A percentile compares a stretch with the other conserved stretches of the same genome.
These are phyloP conservation scores for Alternaria viburni DNA, from an alignment of 2,329 filamentous ascomycete genomes.

Conservation along the genomic window DNA sequence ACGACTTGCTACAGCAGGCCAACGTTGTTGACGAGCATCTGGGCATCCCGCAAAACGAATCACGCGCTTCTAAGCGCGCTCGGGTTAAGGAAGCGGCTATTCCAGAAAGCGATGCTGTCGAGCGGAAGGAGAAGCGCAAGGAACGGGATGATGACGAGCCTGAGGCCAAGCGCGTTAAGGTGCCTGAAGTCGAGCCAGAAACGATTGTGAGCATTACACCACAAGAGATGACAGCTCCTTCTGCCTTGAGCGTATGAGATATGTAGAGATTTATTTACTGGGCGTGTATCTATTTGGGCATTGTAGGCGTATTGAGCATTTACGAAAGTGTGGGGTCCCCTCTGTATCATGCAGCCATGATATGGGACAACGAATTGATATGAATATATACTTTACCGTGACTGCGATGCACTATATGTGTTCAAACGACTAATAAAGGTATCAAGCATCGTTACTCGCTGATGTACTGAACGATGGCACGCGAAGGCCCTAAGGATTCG, in stretches of 20 bases:
- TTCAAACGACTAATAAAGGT: not conserved
- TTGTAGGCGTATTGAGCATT: conserved; percentile 25
- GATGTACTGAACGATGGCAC: not conserved
- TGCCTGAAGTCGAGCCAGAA: conserved; percentile 22
- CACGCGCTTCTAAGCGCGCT: conserved; percentile 54
- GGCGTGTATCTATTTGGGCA: conserved; percentile 5
- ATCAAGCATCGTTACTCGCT: not conserved
- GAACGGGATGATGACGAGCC: conserved; percentile 19
- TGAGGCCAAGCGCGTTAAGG: conserved; percentile 37
- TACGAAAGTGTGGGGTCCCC: conserved; percentile 5
- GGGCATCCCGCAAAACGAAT: conserved; percentile 62
- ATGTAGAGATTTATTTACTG: not conserved
- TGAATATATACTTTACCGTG: not conserved
- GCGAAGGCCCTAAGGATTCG: not conserved
- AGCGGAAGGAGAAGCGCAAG: conserved; percentile 30
- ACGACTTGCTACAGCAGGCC: conserved; percentile 69
- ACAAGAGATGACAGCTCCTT: conserved; percentile 24
- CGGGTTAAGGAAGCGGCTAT: conserved; percentile 40
- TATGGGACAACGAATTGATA: not conserved
- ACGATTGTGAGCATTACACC: conserved; percentile 6
- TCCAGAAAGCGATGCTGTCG: conserved; percentile 11
- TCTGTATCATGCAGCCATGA: not conserved
- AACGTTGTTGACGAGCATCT: conserved; percentile 68
- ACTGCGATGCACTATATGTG: not conserved
- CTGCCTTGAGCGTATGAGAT: conserved; percentile 28